A percentile compares a stretch with the other conserved stretches of the same genome.
Evolutionary conservation across 345 rosid species (phyloP).

Genomic region (Eucalyptus urophylla): DNA sequence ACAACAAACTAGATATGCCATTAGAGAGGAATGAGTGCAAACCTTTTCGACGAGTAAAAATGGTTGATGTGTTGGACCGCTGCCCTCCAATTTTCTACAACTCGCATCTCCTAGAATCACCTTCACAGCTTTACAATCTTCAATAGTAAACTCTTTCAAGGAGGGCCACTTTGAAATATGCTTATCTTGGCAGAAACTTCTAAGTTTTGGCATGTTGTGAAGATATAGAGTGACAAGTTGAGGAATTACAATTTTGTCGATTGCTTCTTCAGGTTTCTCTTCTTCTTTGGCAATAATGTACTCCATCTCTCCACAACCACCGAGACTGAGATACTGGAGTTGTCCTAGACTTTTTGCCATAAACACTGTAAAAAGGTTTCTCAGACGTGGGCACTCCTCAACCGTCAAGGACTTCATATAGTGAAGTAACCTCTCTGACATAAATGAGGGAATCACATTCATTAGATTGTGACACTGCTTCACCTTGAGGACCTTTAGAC

Average conservation of each 20-base stretch:
- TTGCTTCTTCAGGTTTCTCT: not conserved
- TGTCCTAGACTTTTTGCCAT: not conserved
- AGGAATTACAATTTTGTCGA: not conserved
- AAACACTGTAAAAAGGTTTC: not conserved
- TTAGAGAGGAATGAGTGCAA: not conserved
- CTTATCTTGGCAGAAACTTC: fast-evolving
- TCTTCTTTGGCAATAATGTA: not conserved
- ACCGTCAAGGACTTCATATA: not conserved
- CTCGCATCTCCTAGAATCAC: not conserved
- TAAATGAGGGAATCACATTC: not conserved
- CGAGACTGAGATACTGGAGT: fast-evolving
- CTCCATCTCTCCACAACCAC: not conserved
- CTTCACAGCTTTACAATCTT: not conserved
- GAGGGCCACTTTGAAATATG: not conserved
- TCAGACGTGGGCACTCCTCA: not conserved
- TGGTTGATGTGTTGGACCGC: fast-evolving
- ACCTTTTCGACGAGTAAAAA: not conserved
- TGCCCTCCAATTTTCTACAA: not conserved
- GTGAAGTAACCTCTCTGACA: not conserved
- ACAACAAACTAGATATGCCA: too few species aligned
- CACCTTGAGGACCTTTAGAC: not conserved
- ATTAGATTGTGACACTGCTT: not conserved
- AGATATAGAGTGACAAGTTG: not conserved
- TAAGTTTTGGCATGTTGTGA: not conserved
- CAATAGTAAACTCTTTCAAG: not conserved